These are phyloP conservation scores for Kluyveromyces sp. DNA, from an alignment of 1,139 yeast genomes.

Conservation along the genomic window DNA sequence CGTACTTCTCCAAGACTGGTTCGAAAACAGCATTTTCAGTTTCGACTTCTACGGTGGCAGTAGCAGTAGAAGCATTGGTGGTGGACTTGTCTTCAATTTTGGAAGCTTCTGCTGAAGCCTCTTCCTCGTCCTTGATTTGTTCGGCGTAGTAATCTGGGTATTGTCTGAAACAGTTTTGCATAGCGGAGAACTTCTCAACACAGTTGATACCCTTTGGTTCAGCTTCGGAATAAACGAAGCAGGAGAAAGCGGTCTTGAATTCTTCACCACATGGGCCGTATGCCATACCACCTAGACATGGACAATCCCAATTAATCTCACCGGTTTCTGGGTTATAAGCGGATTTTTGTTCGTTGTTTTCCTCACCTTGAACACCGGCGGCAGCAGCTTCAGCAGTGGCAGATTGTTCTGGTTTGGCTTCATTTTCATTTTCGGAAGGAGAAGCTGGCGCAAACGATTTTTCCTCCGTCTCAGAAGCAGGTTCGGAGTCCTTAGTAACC, in stretches of 20 bases:
- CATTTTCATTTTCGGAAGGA: conserved; percentile 1
- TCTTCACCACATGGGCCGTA: conserved; percentile 98
- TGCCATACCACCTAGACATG: conserved; percentile 99
- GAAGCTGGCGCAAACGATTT: background rate
- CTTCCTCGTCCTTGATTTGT: conserved; percentile 71
- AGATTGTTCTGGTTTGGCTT: background rate
- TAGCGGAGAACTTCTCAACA: conserved; percentile 78
- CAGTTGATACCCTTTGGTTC: conserved; percentile 98
- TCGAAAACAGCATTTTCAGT: conserved; percentile 14
- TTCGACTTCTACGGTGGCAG: conserved; percentile 7
- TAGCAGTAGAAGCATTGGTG: conserved; percentile 10
- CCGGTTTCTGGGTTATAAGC: conserved; percentile 98
- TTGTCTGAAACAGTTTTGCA: conserved; percentile 92
- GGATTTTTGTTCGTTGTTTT: conserved; percentile 38
- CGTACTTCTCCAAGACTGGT: conserved; percentile 7
- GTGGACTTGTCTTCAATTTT: conserved; percentile 8
- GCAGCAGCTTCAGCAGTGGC: background rate
- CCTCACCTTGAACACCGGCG: conserved; percentile 9
- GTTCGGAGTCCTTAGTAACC: background rate
- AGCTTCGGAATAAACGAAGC: conserved; percentile 89
- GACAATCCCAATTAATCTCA: conserved; percentile 99
- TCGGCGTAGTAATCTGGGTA: conserved; percentile 94
- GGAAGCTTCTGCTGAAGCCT: conserved; percentile 22
- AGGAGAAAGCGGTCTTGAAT: conserved; percentile 91
- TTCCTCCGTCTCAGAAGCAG: no score